phyloP scores from a whole-genome alignment of 1,284 basidiomycete species.

The Apiotrichum sp. region DNA sequence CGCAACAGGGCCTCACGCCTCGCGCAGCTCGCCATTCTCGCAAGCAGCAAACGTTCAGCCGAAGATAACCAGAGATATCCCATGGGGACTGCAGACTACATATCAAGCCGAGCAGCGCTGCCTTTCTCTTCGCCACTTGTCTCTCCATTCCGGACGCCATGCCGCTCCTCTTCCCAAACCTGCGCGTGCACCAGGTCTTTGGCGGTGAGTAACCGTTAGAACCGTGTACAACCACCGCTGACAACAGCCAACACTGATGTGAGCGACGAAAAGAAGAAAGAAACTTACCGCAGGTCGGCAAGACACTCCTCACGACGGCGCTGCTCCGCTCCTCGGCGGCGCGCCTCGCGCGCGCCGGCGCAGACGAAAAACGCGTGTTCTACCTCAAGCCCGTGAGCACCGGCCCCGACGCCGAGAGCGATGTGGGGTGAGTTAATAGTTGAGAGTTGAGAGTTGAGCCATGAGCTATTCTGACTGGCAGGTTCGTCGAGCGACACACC shows the following conservation, averaged over 20 bases:
- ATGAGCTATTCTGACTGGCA: conserved; percentile 37
- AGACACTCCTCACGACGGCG: conserved; percentile 80
- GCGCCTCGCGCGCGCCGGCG: conserved; percentile 33
- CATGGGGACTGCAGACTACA: no score
- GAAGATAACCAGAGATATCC: no score
- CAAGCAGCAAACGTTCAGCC: no score
- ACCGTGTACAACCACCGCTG: no score
- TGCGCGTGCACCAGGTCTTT: conserved; percentile 82
- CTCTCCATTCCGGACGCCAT: conserved; percentile 19
- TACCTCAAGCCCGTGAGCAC: conserved; percentile 92
- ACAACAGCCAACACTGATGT: conserved; percentile 64
- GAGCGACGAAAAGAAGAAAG: neutral
- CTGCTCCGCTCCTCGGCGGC: conserved; percentile 66
- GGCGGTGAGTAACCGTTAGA: conserved; percentile 49
- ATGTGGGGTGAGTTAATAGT: conserved; percentile 59
- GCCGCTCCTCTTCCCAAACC: conserved; percentile 61
- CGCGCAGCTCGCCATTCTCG: no score
- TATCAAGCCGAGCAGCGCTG: no score
- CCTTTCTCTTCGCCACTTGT: no score
- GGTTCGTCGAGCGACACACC: conserved; percentile 64
- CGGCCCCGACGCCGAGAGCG: conserved; percentile 69
- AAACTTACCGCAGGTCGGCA: conserved; percentile 59
- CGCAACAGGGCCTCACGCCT: no score
- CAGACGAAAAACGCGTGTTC: conserved; percentile 52
- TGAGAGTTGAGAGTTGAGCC: neutral